Conservation (phyloP, 352 stramenopile genomes). For the Phytophthora pisi region DNA sequence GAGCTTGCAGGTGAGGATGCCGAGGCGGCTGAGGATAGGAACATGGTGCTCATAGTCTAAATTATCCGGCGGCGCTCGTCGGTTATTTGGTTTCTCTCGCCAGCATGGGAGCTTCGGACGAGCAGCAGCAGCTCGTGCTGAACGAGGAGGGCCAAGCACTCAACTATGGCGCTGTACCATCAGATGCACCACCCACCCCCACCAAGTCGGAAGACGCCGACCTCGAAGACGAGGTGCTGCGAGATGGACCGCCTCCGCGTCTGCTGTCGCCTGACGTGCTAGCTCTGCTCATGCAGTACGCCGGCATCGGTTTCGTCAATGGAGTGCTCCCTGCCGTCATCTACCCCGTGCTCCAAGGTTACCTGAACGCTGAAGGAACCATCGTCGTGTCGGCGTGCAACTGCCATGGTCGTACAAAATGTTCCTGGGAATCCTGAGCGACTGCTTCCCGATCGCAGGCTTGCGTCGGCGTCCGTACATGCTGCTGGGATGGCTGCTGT, state of each 20-base stretch:
- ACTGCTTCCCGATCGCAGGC: constrained; percentile 56
- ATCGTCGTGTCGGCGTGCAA: constrained; percentile 55
- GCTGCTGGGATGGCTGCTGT: constrained; percentile 54
- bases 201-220: constrained; percentile 12
- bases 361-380: constrained; percentile 55
- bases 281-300: constrained; percentile 51
- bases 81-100: constrained; percentile 4
- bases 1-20: constrained; percentile 5
- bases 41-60: constrained; percentile 19
- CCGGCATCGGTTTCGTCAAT: constrained; percentile 49
- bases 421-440: constrained; percentile 56
- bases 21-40: constrained; percentile 8
- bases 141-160: constrained; percentile 10
- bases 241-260: constrained; percentile 27
- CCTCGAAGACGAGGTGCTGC: constrained; percentile 36
- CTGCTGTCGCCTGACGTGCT: constrained; percentile 38
- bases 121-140: constrained; percentile 32
- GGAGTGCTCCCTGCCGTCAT: constrained; percentile 49
- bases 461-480: constrained; percentile 62
- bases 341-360: constrained; percentile 53
- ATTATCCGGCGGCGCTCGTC: constrained; percentile 16
- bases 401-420: constrained; percentile 61
- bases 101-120: constrained; percentile 26
- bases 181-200: constrained; percentile 2
- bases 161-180: constrained; percentile 26